Conservation (phyloP, 805 yeast genomes). For the Naumovozyma baii region DNA sequence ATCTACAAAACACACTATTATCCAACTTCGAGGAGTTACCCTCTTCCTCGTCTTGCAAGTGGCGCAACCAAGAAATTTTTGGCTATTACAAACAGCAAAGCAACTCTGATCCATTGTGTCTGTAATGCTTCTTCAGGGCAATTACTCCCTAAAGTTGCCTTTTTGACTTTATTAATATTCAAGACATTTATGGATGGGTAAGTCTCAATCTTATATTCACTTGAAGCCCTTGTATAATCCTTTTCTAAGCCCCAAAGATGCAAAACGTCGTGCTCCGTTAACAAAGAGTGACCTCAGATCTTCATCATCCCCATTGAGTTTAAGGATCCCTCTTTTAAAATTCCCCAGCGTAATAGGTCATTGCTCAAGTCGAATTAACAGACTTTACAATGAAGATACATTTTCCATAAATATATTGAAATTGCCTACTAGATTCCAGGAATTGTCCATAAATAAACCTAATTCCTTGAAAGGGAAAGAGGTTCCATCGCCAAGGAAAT, state of each 20-base stretch:
- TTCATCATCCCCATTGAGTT: slow-evolving; percentile 1
- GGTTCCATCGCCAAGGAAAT: slow-evolving; percentile 1
- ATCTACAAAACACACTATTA: too few relatives aligned
- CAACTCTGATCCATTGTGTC: too few relatives aligned
- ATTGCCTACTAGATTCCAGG: slow-evolving; percentile 31
- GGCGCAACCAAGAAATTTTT: too few relatives aligned
- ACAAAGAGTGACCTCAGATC: neutral
- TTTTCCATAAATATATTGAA: slow-evolving; percentile 56
- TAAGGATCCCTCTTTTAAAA: slow-evolving; percentile 19
- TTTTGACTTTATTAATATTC: too few relatives aligned
- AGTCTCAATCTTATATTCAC: neutral
- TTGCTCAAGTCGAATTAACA: slow-evolving; percentile 60
- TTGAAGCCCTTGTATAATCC: neutral
- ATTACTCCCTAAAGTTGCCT: too few relatives aligned
- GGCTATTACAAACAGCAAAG: too few relatives aligned
- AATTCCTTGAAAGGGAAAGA: slow-evolving; percentile 12
- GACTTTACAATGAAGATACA: slow-evolving; percentile 74
- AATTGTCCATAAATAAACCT: slow-evolving; percentile 7
- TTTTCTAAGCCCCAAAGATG: neutral
- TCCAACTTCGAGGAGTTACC: too few relatives aligned
- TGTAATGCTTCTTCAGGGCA: too few relatives aligned
- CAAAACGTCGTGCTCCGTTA: neutral
- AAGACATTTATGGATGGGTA: neutral
- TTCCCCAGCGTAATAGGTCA: slow-evolving; percentile 54
- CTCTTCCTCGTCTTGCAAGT: too few relatives aligned